Conservation (phyloP, 441 rosid genomes). For the Brassica hybrid region DNA sequence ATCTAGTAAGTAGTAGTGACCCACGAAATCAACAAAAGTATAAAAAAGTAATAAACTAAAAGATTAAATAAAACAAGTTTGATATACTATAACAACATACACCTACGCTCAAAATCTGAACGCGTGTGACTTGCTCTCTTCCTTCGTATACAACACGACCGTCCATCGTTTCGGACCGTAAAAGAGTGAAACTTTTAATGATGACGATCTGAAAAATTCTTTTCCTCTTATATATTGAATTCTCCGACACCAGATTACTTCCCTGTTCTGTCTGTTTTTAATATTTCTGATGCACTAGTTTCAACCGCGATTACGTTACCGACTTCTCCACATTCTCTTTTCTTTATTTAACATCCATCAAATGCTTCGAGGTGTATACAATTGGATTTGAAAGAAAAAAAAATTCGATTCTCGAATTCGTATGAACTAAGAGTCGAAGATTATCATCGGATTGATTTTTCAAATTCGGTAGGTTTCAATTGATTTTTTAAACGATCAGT, state of each 20-base stretch:
- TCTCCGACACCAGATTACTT: neutral
- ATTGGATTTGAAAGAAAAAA: neutral
- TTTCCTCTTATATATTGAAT: neutral
- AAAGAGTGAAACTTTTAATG: neutral
- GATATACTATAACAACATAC: neutral
- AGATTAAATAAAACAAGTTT: neutral
- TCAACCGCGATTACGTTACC: conserved; percentile 19
- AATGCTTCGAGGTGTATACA: neutral
- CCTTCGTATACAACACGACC: conserved; percentile 29
- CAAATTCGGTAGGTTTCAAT: conserved; percentile 5
- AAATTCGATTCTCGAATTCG: neutral
- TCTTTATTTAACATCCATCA: neutral
- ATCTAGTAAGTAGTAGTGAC: conserved; percentile 25
- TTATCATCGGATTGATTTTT: conserved; percentile 14
- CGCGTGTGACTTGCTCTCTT: conserved; percentile 25
- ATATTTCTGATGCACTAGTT: neutral
- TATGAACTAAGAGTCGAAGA: neutral
- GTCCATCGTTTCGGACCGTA: conserved; percentile 16
- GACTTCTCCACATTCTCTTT: conserved; percentile 5
- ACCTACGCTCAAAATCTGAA: conserved; percentile 4
- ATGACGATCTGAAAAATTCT: neutral
- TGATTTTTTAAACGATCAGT: conserved; percentile 19
- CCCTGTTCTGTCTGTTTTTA: conserved; percentile 7
- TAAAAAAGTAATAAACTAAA: neutral
- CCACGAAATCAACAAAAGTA: conserved; percentile 39